phyloP scores from a whole-genome alignment of 208 protist genomes.

The Leishmania tropica region DNA sequence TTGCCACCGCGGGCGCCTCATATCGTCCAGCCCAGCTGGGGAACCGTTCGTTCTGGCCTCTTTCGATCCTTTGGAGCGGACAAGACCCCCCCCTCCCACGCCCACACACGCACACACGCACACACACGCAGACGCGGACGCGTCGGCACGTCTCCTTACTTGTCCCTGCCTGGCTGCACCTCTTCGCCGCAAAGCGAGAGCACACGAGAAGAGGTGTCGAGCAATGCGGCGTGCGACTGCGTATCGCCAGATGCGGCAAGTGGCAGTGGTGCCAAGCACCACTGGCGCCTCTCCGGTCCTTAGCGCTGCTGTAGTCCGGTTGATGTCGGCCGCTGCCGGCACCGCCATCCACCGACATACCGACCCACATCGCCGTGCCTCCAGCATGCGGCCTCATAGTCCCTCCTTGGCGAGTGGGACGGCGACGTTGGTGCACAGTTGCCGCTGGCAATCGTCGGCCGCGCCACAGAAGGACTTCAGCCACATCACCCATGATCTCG shows the following conservation, averaged over 20 bases:
- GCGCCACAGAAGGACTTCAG: conserved; percentile 22
- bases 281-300: neutral
- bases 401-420: neutral
- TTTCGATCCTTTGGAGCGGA: neutral
- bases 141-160: neutral
- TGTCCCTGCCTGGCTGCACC: neutral
- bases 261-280: neutral
- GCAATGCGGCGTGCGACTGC: neutral
- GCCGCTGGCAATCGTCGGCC: conserved; percentile 22
- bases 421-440: neutral
- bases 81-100: neutral
- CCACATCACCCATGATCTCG: conserved; percentile 82
- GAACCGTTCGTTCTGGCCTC: neutral
- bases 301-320: neutral
- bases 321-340: neutral
- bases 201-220: neutral
- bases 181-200: neutral
- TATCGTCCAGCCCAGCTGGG: neutral
- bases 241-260: neutral
- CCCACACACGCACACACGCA: too few relatives aligned
- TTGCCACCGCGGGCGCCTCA: neutral
- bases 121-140: too few relatives aligned
- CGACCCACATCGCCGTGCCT: neutral
- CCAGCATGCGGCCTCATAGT: neutral
- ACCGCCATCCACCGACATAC: neutral